A percentile compares a stretch with the other conserved stretches of the same genome.
Evolutionary conservation across 148 eudicot species (phyloP).

Genomic region (Rhododendron henanense): DNA sequence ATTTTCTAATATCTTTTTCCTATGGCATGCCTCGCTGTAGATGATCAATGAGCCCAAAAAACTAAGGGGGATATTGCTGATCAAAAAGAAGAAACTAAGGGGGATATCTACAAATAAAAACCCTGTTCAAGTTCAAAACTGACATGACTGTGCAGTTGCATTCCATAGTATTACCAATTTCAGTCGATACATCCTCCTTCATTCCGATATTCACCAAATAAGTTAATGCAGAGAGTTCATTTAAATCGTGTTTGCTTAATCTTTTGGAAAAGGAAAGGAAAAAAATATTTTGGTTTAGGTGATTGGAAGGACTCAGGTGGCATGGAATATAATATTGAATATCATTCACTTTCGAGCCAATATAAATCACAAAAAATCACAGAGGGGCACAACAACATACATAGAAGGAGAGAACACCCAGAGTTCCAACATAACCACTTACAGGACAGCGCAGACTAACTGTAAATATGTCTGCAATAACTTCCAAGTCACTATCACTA

Average conservation of each 20-base stretch:
- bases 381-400: not conserved
- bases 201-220: not conserved
- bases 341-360: not conserved
- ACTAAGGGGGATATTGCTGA: no score
- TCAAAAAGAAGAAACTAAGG: no score
- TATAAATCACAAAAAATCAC: not conserved
- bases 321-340: not conserved
- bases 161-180: not conserved
- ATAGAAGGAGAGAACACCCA: not conserved
- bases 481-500: constrained; percentile 90
- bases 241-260: not conserved
- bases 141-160: not conserved
- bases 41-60: no score
- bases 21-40: not conserved
- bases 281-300: not conserved
- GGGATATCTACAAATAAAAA: not conserved
- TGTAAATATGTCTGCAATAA: constrained; percentile 73
- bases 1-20: not conserved
- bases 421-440: constrained; percentile 26
- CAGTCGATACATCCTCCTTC: not conserved
- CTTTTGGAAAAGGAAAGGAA: not conserved
- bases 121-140: not conserved
- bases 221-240: not conserved
- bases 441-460: constrained; percentile 95
- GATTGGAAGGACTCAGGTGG: not conserved